Conservation (phyloP, 306 rosid species). For the Gleditsia sinensis region DNA sequence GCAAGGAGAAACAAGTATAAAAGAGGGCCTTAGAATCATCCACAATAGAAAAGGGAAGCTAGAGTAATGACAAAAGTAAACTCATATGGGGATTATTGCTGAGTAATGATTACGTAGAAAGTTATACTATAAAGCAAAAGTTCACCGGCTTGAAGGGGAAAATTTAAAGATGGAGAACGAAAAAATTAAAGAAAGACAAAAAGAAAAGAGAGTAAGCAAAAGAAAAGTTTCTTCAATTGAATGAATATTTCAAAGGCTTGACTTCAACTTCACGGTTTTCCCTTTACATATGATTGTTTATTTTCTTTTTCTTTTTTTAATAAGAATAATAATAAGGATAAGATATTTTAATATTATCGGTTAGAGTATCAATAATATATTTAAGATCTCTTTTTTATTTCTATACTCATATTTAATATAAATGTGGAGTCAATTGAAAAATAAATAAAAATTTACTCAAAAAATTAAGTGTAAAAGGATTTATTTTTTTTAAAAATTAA, state of each 20-base stretch:
- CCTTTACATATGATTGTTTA: conserved; percentile 4
- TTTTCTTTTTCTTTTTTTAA: no score
- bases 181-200: conserved; percentile 28
- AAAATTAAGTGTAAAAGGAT: no score
- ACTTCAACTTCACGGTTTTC: conserved; percentile 37
- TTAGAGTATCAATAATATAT: no score
- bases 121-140: conserved; percentile 58
- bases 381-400: no score
- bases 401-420: no score
- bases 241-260: conserved; percentile 31
- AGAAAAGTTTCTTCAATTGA: conserved; percentile 33
- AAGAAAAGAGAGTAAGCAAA: conserved; percentile 29
- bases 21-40: conserved; percentile 40
- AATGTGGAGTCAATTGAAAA: no score
- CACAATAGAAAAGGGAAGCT: conserved; percentile 39
- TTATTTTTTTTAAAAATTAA: no score
- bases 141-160: conserved; percentile 32
- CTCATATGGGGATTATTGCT: conserved; percentile 49
- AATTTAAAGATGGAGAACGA: not conserved
- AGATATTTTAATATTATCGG: no score
- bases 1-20: conserved; percentile 42
- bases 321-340: no score
- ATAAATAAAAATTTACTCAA: no score
- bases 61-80: conserved; percentile 45
- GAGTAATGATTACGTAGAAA: conserved; percentile 71